A percentile compares a stretch with the other conserved stretches of the same genome.
Evolutionary conservation across 257 asterid species (phyloP).

Genomic region (Cinchona pubescens): DNA sequence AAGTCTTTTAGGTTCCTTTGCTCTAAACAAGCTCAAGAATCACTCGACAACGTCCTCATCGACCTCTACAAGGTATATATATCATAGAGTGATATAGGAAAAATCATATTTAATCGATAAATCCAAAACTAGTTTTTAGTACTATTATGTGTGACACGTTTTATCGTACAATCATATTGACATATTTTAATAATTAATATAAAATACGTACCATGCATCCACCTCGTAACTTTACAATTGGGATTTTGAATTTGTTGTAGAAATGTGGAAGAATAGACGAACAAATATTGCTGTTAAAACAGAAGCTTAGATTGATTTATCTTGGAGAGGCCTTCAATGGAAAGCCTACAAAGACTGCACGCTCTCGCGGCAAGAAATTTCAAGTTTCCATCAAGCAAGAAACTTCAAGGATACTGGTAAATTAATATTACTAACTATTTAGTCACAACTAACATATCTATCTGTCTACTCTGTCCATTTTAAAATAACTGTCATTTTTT

Average conservation of each 20-base stretch:
- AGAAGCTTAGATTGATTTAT: constrained; percentile 66
- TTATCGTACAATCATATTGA: too few relatives aligned
- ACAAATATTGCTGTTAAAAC: constrained; percentile 68
- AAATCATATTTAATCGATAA: too few relatives aligned
- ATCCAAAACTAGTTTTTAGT: too few relatives aligned
- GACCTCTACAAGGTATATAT: constrained; percentile 66
- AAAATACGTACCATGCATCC: background rate
- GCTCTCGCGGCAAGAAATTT: constrained; percentile 87
- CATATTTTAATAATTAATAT: too few relatives aligned
- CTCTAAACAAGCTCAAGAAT: constrained; percentile 60
- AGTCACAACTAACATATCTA: background rate
- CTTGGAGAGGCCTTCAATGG: constrained; percentile 86
- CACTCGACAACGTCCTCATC: constrained; percentile 73
- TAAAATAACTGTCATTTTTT: too few relatives aligned
- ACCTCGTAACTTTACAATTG: background rate
- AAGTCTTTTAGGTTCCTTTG: constrained; percentile 59
- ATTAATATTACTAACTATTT: too few relatives aligned
- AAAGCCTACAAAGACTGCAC: constrained; percentile 77
- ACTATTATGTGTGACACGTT: too few relatives aligned
- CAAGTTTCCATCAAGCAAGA: constrained; percentile 78
- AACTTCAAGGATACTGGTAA: constrained; percentile 68
- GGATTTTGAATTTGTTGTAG: constrained; percentile 21
- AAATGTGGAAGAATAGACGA: constrained; percentile 84
- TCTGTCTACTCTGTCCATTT: too few relatives aligned
- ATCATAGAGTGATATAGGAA: too few relatives aligned